Base-by-base conservation (phyloP, 805 yeast species). In the Kodamaea kakaduensis region DNA sequence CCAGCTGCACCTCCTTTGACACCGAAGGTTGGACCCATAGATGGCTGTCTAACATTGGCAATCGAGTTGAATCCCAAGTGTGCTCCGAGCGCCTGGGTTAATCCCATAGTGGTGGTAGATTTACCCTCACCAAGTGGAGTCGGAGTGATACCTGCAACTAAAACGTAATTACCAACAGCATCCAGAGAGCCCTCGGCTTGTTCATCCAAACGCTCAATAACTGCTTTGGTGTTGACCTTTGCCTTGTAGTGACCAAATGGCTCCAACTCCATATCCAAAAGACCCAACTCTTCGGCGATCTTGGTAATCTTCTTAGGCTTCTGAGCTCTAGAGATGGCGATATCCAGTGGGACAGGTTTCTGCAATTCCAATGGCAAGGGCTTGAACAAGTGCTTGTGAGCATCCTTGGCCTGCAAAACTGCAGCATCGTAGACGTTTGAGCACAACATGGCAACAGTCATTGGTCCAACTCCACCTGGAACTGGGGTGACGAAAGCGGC, bases 1-100 rank as follows among this genome's bases (percentile, higher is more conserved):
- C 98, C 98, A 13, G 97, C 97, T 39, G 98, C 98, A 61, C 97
- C 97, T 54, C 98, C 98, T 67, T 90, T 90, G 51, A 90, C 88
- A 60, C 98, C 98, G 52, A 90, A 90, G 13, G 97, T 90, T 34
- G 98, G 98, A 25, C 97, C 97, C 96, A 90, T 87, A 7, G 95
- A 84, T 18, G 97, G 97, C 61, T 90, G 98, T 61, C 98, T 84
- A 34, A 90, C 96, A 52, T 86, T 88, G 36, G 97, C 98, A 59
- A 89, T 79, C 24, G 95, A 80, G 40, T 82, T 81, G 59, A 77
- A 79, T 34, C 78, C 75, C 51, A 90, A 71, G 52, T 87, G 94
- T 17, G 96, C 96, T 42, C 96, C 95, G 40, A 90, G 68, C 10
- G 98, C 95, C 64, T 90, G 97, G n/a, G 93, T 95, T 43, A 90